Evolutionary conservation across 1,284 basidiomycete genomes (phyloP), one percentile per base, ranked within the genome.

Genomic region (Neonothopanus nambi): DNA sequence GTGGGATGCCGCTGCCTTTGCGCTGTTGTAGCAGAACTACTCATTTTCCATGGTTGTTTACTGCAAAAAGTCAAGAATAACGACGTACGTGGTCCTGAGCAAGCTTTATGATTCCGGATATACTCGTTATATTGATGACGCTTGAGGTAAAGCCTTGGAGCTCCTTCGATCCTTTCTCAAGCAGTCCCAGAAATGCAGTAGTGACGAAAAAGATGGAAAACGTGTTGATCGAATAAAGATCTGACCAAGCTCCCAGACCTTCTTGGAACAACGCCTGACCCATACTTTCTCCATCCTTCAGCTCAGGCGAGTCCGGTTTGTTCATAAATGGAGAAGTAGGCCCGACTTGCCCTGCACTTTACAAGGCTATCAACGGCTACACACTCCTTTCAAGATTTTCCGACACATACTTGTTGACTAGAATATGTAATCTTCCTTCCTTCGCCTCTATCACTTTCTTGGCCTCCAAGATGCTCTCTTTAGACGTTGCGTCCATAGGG

Each of bases 61-160:
- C 15, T 12, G 17, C 21, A 11, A 51, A 18, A 6, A 51, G 24
- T 21, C 3, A 43, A 43, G n/a, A 11, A n/a, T 20, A 33, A 2
- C 26, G 3, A 21, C 21, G 9, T 66, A 89, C 89, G 62, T 92
- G 90, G 58, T 84, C 77, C 65, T 92, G 90, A 0, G 85, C 78
- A 13, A 86, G 57, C 65, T 87, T 89, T 55, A 79, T 75, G 35
- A 84, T 52, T 2, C 87, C 89, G 54, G 85, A 87, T 53, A 93
- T 85, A 43, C 85, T 89, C 1, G 88, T 87, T 59, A 85, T 85
- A 67, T 90, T 91, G 62, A 93, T 80, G 24, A 92, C 82, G 45
- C 69, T 78, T 8, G 87, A 82, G 15, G 80, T 81, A 63, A 79
- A 84, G 5, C 74, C 76, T 7, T 51, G 55, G 18, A 73, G 69